Percentiles rank a stretch among this genome's conserved stretches.
Evolutionary conservation across 1,139 yeast species (phyloP).

Genomic region (Hansenula lynferdii): DNA sequence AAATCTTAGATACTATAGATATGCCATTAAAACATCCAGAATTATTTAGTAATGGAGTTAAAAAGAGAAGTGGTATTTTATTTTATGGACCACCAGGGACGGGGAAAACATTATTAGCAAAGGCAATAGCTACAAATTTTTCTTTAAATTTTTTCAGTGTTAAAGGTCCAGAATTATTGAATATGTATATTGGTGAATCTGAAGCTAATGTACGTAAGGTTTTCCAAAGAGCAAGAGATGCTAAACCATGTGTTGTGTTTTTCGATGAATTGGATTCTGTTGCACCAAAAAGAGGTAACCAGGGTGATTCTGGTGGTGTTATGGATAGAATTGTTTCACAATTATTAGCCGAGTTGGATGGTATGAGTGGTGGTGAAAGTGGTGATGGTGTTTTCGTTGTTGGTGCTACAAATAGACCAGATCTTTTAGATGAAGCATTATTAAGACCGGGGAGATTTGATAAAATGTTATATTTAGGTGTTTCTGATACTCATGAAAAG

Average conservation of each 20-base stretch:
- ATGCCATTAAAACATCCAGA: constrained; percentile 95
- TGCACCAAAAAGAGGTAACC: constrained; percentile 97
- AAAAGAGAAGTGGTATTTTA: constrained; percentile 88
- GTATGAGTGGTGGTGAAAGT: constrained; percentile 74
- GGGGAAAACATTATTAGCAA: constrained; percentile 91
- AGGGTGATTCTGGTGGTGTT: constrained; percentile 97
- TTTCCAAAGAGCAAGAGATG: constrained; percentile 91
- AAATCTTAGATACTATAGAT: constrained; percentile 91
- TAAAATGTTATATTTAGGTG: constrained; percentile 89
- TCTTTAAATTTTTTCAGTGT: constrained; percentile 92
- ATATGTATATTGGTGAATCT: constrained; percentile 98
- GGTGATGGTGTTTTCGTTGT: constrained; percentile 96
- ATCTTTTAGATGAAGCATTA: constrained; percentile 87
- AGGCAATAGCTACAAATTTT: constrained; percentile 94
- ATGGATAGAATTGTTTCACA: constrained; percentile 98
- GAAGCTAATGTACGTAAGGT: constrained; percentile 96
- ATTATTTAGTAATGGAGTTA: constrained; percentile 78
- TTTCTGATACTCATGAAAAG: constrained; percentile 85
- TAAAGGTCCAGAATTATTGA: constrained; percentile 90
- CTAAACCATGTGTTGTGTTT: constrained; percentile 94
- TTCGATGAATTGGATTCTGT: constrained; percentile 97
- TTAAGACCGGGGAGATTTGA: constrained; percentile 96
- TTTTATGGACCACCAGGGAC: constrained; percentile 99
- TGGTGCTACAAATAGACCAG: constrained; percentile 97
- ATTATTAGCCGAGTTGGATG: constrained; percentile 88